Evolutionary conservation across 768 basidiomycete genomes (phyloP).

Genomic region (Termitomyces sp.): DNA sequence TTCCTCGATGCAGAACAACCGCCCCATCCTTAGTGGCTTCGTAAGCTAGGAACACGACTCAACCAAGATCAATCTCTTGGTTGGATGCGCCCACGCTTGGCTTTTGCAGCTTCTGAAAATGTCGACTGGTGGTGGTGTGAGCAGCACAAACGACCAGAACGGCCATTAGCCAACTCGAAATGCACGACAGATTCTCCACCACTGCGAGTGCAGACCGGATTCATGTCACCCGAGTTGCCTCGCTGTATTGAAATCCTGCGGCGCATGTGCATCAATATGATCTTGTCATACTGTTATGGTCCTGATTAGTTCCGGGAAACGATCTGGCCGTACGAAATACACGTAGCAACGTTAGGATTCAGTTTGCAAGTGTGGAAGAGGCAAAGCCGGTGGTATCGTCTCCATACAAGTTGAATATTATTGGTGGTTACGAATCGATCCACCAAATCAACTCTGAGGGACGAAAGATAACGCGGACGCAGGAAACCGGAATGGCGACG

Average conservation of each 20-base stretch:
- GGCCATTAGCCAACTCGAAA: not conserved
- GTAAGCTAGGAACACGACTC: not conserved
- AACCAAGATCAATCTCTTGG: conserved; percentile 1
- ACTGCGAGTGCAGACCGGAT: not conserved
- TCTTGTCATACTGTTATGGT: not conserved
- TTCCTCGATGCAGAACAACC: conserved; percentile 7
- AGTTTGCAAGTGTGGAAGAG: not conserved
- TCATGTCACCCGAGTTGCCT: conserved; percentile 7
- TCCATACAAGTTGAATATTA: conserved; percentile 1
- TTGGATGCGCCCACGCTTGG: conserved; percentile 9
- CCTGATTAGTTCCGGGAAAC: not conserved
- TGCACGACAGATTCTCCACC: not conserved
- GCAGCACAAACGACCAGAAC: not conserved
- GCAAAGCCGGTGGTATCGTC: conserved; percentile 1
- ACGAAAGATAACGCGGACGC: not conserved
- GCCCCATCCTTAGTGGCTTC: not conserved
- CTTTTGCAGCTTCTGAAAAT: not conserved
- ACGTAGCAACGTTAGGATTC: not conserved
- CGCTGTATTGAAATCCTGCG: not conserved
- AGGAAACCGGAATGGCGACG: not conserved
- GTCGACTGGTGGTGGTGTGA: not conserved
- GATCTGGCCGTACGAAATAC: not conserved
- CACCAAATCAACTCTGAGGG: not conserved
- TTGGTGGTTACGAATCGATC: not conserved
- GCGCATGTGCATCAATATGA: not conserved